phyloP scores from a whole-genome alignment of 225 moss, liverwort and hornwort genomes.

The Bryoerythrophyllum caledonicum region DNA sequence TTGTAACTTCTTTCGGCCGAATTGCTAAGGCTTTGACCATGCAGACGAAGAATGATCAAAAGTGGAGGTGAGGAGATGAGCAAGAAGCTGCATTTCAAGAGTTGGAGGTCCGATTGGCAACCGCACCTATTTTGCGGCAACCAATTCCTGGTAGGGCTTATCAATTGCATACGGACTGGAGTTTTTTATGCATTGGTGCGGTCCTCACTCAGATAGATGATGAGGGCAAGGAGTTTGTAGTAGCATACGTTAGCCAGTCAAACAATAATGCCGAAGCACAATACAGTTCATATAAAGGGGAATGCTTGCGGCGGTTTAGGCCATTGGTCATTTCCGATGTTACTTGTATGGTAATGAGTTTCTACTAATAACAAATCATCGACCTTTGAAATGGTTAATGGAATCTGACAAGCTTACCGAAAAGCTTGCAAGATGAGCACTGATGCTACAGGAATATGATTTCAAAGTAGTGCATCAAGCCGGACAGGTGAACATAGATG shows the following conservation, averaged over 20 bases:
- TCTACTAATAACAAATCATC: not conserved
- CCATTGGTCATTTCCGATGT: not conserved
- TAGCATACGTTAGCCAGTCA: not conserved
- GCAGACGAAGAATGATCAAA: no score
- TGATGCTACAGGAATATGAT: no score
- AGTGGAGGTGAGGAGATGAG: no score
- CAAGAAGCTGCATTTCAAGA: not conserved
- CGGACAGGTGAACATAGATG: not conserved
- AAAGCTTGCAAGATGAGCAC: no score
- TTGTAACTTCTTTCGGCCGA: no score
- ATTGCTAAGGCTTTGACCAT: no score
- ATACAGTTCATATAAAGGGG: not conserved
- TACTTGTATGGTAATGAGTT: not conserved
- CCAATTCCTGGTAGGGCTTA: not conserved
- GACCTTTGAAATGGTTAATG: no score
- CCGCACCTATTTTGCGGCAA: not conserved
- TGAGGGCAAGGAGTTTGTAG: not conserved
- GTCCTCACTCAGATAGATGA: not conserved
- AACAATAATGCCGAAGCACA: not conserved
- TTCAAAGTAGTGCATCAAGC: not conserved
- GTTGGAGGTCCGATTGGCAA: not conserved
- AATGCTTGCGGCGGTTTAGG: not conserved
- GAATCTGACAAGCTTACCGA: no score
- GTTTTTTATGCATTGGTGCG: not conserved
- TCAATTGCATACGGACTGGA: not conserved